Conservation (phyloP, 2,329 filamentous ascomycete genomes). For the Cordyceps cateniannulata region DNA sequence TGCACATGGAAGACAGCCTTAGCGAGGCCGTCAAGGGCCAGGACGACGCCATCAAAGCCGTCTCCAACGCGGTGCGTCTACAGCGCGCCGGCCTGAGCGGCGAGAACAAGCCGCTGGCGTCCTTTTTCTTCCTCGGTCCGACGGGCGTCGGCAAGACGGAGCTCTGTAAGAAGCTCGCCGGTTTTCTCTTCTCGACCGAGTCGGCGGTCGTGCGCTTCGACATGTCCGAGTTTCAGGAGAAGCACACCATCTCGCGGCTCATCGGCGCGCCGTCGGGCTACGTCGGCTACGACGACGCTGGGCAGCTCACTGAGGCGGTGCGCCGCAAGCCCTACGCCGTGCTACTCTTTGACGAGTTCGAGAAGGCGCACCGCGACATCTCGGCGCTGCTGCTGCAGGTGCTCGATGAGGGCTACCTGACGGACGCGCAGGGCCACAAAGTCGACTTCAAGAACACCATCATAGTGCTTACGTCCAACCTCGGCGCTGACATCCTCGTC, state of each 20-base stretch:
- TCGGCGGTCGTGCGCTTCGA: slow-evolving; percentile 89
- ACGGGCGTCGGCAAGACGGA: slow-evolving; percentile 97
- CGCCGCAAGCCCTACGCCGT: slow-evolving; percentile 93
- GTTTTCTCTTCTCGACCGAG: slow-evolving; percentile 89
- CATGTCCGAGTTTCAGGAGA: slow-evolving; percentile 97
- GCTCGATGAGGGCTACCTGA: slow-evolving; percentile 91
- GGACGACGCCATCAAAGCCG: slow-evolving; percentile 85
- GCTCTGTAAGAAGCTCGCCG: slow-evolving; percentile 90
- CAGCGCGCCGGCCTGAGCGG: slow-evolving; percentile 88
- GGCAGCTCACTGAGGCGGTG: slow-evolving; percentile 92
- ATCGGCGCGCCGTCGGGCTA: slow-evolving; percentile 93
- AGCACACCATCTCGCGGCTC: slow-evolving; percentile 87
- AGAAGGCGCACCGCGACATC: slow-evolving; percentile 95
- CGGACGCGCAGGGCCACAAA: slow-evolving; percentile 91
- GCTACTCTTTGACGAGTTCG: slow-evolving; percentile 92
- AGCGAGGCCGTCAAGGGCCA: slow-evolving; percentile 82
- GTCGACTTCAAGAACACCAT: slow-evolving; percentile 96
- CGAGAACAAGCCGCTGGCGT: slow-evolving; percentile 84
- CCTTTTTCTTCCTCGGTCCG: slow-evolving; percentile 95
- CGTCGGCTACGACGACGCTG: slow-evolving; percentile 93
- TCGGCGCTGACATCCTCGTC: slow-evolving; percentile 87
- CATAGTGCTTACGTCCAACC: slow-evolving; percentile 92
- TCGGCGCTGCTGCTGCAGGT: slow-evolving; percentile 88
- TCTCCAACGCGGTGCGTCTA: slow-evolving; percentile 88
- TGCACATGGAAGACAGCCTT: slow-evolving; percentile 90